Base-by-base conservation (phyloP, 306 rosid species). In the Herpetospermum pedunculosum region DNA sequence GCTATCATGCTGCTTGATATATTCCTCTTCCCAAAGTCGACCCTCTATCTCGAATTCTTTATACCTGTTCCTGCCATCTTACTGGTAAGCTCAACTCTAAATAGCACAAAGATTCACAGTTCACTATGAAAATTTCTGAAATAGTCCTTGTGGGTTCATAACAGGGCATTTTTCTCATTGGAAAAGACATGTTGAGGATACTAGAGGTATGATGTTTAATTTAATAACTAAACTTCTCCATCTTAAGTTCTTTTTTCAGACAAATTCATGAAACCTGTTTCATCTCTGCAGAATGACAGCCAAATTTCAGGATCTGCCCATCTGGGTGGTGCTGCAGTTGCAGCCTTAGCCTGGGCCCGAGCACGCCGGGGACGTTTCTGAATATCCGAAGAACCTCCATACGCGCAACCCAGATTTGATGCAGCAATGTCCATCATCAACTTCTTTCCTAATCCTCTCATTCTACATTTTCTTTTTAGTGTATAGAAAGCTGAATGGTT, bases 271-370 rank as follows among this genome's bases (percentile, higher is more conserved):
- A 57, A 21, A 28, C 11, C 4, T 60, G 23, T 75, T 75, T 64
- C 78, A 8, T 54, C 54, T 48, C 68, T 80, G 79, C 82, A 94
- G 96, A 92, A 92, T 75, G 84, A 91, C 77, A 77, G 78, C 40
- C 77, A 14, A 4, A 79, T 88, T 75, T 84, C 98, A 49, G 95
- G 98, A 77, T 58, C 98, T 73, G 87, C 92, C 16, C 97, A 91
- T 79, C 82, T 94, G 76, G 98, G 97, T 6, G 98, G 98, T 69
- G 91, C 92, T 10, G 90, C 85, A 43, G 96, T 89, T 77, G 98
- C 97, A 62, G 96, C 97, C 79, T 29, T 88, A 57, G 87, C 95
- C 32, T 91, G 97, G 97, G 86, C 88, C 14, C 68, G 86, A 74
- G 32, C 89, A 73, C 85, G 96, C 59, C 88, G n/a, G 83, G 88